Base-by-base conservation (phyloP, 495 filamentous ascomycete genomes). In the Penicillium steckii region DNA sequence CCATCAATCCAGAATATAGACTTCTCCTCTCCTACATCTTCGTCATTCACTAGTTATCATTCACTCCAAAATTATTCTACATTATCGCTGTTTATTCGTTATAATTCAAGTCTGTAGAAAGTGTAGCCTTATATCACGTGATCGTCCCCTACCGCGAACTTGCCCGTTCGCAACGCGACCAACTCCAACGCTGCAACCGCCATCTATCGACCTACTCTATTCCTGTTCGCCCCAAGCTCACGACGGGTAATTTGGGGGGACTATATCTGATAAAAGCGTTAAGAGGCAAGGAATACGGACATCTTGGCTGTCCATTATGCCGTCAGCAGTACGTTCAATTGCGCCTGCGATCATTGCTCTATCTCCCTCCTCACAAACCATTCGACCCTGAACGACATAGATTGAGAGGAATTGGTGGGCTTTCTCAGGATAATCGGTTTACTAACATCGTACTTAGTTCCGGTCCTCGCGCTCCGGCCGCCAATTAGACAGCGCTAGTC, bases 401-500 rank as follows among this genome's bases (percentile, higher is more conserved):
- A 27, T 27, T 26, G 22, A 25, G 23, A 44, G 42, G 1, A 26
- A 26, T 33, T n/a, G 19, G 32, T 49, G 32, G 12, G 17, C 25
- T 21, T 32, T 18, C 25, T 19, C 22, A 12, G 3, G 27, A n/a
- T 1, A 21, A 13, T 38, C 8, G 1, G 19, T 12, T 4, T 23
- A 27, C 57, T 59, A 53, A 61, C 26, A 50, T 33, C 17, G 13
- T 44, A n/a, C 29, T 41, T 43, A 78, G 75, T 75, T 78, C 53
- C 64, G 75, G 46, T 71, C 73, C 35, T 78, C 74, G 7, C 75
- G 69, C 47, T 73, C 69, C 18, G 72, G 68, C 42, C 72, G 73
- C 26, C 72, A 76, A 48, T 64, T 75, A 55, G 65, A 61, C 50
- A 67, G 84, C 55, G 33, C 33, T 8, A 88, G 83, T 53, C 84